A percentile compares a stretch with the other conserved stretches of the same genome.
phyloP scores from a whole-genome alignment of 1,284 basidiomycete species.

The Ustilago cynodontis region DNA sequence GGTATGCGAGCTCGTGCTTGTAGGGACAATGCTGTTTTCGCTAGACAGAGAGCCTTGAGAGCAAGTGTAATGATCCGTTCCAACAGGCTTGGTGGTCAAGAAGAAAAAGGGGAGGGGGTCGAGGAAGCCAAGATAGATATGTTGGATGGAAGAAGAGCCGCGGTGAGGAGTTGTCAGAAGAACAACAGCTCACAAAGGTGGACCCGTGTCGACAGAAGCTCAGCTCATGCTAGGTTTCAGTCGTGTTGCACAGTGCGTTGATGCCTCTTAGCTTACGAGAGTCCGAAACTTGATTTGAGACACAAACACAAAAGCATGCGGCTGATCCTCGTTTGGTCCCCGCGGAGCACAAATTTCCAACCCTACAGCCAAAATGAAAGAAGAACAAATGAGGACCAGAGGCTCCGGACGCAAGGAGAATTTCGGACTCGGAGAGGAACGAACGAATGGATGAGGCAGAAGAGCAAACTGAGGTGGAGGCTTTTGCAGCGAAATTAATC shows the following conservation, averaged over 20 bases:
- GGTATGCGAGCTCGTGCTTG: background rate
- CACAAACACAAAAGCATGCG: background rate
- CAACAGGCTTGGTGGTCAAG: background rate
- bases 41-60: background rate
- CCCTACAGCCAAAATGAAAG: background rate
- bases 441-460: conserved; percentile 3
- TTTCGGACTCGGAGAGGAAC: conserved; percentile 19
- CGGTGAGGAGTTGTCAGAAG: background rate
- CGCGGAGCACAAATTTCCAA: conserved; percentile 9
- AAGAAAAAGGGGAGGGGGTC: background rate
- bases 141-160: conserved; percentile 4
- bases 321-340: background rate
- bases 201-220: conserved; percentile 17
- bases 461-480: conserved; percentile 27
- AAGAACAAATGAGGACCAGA: background rate
- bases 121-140: background rate
- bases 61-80: background rate
- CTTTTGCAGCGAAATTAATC: conserved; percentile 11
- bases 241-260: background rate
- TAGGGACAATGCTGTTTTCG: background rate
- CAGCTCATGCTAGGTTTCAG: background rate
- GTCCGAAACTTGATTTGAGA: background rate
- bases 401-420: conserved; percentile 23
- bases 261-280: conserved; percentile 13
- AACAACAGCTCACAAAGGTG: background rate